Percentiles rank a stretch among this genome's conserved stretches.
These are phyloP conservation scores for Piromyces sp. DNA, from an alignment of 192 early-diverging fungal species.

Conservation along the genomic window DNA sequence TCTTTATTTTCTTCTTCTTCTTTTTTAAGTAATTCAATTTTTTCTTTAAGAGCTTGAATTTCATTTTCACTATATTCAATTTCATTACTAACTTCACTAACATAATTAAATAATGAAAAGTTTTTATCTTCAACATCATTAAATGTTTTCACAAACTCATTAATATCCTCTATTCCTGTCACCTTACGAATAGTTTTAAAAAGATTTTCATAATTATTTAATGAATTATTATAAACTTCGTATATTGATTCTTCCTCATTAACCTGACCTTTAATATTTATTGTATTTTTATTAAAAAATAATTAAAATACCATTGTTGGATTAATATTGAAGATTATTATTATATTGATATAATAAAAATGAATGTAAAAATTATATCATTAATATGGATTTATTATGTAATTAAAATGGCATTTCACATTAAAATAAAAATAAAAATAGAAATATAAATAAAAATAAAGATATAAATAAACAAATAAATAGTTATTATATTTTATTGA, in stretches of 20 bases:
- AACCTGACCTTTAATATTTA: neutral
- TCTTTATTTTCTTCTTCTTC: neutral
- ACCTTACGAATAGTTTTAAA: conserved; percentile 30
- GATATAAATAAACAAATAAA: no score
- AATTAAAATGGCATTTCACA: no score
- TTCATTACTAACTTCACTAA: conserved; percentile 45
- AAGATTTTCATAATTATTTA: conserved; percentile 28
- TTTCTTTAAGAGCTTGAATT: conserved; percentile 25
- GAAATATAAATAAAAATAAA: no score
- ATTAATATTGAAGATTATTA: no score
- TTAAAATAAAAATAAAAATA: no score
- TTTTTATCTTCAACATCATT: conserved; percentile 40
- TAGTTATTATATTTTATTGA: no score
- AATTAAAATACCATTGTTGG: no score
- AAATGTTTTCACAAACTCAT: conserved; percentile 32
- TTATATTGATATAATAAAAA: no score
- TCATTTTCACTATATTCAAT: conserved; percentile 36
- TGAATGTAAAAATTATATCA: no score
- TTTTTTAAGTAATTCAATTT: conserved; percentile 13
- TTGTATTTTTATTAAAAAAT: neutral
- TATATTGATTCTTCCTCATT: conserved; percentile 9
- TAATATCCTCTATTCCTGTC: conserved; percentile 29
- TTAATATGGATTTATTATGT: no score
- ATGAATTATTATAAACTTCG: conserved; percentile 19
- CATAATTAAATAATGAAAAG: conserved; percentile 49